Base-by-base conservation (phyloP, 768 basidiomycete species). In the Hericium rajendrae region DNA sequence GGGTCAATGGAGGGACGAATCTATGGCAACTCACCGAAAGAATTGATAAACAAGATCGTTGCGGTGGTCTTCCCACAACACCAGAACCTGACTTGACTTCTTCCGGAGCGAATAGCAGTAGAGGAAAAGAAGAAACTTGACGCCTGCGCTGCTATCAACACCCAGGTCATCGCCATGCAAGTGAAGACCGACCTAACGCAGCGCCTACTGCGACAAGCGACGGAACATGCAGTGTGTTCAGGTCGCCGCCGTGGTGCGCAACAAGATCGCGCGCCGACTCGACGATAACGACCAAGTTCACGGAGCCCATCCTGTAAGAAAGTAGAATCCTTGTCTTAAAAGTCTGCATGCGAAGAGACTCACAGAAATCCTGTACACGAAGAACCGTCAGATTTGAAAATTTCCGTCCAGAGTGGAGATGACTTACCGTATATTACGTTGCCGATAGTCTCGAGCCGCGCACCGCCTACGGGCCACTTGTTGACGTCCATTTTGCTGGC, bases 31-130 rank as follows among this genome's bases (percentile, higher is more conserved):
- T 38, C 59, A 86, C 86, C 86, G 59, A 89, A 87, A 24, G 79
- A 74, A 65, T 93, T 93, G 67, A 92, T 84, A 67, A 83, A 89
- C n/a, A 93, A 68, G 65, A n/a, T 95, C 95, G 65, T 94, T 97
- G 62, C 94, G 78, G 62, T 97, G 94, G 67, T 98, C 95, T 70
- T 97, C 91, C 93, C 92, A 97, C 28, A 97, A 79, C n/a, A 97
- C 83, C 49, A 82, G 81, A 2, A 99, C 95, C 71, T 99, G 97
- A 64, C 90, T 94, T 6, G 89, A 93, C 61, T 81, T 82, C 37
- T 78, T 79, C 28, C 91, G 83, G 48, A 95, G 77, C 3, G 89
- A 78, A 65, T 74, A 82, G 69, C 94, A 94, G 71, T 93, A 97
- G 4, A 93, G 39, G 73, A 98, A 98, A 46, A 99, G 80, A 0